Base-by-base conservation (phyloP, 768 basidiomycete species). In the Mycena venus region DNA sequence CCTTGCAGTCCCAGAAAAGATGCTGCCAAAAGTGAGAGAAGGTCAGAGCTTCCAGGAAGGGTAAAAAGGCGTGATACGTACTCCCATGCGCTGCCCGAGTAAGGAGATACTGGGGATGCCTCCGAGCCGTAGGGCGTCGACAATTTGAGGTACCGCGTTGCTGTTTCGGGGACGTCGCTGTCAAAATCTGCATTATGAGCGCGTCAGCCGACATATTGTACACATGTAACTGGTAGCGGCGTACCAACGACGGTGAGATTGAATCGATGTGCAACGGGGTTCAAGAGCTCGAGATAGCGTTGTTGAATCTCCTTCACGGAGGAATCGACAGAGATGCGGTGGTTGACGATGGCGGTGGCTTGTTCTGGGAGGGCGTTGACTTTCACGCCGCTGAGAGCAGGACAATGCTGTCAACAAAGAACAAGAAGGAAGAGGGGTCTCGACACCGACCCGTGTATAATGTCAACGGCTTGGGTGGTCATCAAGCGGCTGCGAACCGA, bases 401-500 rank as follows among this genome's bases (percentile, higher is more conserved):
- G 27, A 61, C n/a, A 14, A 25, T 23, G 21, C 47, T 49, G 25
- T 49, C n/a, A 49, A 8, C 14, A 8, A 9, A 23, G 36, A 25
- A n/a, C 21, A 23, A 8, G 21, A 49, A 9, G 9, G n/a, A n/a
- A 44, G 51, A 5, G 14, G 6, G 9, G 4, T 11, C 3, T 1
- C 12, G n/a, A 31, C 12, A 47, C 29, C n/a, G 23, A 70, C 68
- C 84, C 84, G 11, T 77, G 71, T 19, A 85, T 78, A 17, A 93
- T 76, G 75, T 91, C 90, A 21, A 89, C 86, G 2, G 91, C 91
- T 80, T 91, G 90, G 9, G 91, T 90, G 21, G 90, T 91, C 31
- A 84, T 80, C 7, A 86, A 78, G 12, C 85, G 76, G 29, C 79
- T 84, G 36, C 8, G 23, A 4, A 9, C n/a, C 15, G 2, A 23